phyloP scores from a whole-genome alignment of 345 rosid species.

The Rhizophora apiculata region DNA sequence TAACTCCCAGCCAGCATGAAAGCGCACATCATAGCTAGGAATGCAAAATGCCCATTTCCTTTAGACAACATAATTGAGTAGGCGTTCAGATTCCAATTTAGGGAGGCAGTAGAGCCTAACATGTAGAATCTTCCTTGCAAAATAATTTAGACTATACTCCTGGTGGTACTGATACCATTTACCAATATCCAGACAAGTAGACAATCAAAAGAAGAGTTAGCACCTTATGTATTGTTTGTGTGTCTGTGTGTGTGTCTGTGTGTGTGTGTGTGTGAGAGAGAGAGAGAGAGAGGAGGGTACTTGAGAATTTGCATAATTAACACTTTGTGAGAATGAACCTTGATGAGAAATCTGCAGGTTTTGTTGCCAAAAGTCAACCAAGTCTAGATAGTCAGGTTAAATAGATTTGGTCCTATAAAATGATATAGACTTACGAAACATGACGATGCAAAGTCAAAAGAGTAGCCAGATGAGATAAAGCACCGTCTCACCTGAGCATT shows the following conservation, averaged over 20 bases:
- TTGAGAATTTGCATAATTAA: slow-evolving; percentile 32
- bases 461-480: neutral
- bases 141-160: no score
- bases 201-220: neutral
- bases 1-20: no score
- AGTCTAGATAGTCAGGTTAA: neutral
- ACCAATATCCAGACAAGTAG: neutral
- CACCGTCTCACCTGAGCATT: slow-evolving; percentile 48
- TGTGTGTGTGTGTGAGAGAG: slow-evolving; percentile 7
- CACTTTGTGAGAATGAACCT: slow-evolving; percentile 39
- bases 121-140: no score
- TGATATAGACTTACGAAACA: neutral
- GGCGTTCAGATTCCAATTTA: no score
- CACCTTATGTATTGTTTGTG: no score
- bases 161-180: no score
- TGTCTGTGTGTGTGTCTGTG: neutral
- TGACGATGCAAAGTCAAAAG: neutral
- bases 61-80: no score
- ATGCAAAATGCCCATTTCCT: no score
- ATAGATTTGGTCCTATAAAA: neutral
- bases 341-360: slow-evolving; percentile 54
- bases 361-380: slow-evolving; percentile 9
- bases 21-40: no score
- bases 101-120: no score
- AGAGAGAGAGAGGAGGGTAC: slow-evolving; percentile 33